These are phyloP conservation scores for Colletotrichum melonis DNA, from an alignment of 2,329 filamentous ascomycete genomes.

Conservation along the genomic window DNA sequence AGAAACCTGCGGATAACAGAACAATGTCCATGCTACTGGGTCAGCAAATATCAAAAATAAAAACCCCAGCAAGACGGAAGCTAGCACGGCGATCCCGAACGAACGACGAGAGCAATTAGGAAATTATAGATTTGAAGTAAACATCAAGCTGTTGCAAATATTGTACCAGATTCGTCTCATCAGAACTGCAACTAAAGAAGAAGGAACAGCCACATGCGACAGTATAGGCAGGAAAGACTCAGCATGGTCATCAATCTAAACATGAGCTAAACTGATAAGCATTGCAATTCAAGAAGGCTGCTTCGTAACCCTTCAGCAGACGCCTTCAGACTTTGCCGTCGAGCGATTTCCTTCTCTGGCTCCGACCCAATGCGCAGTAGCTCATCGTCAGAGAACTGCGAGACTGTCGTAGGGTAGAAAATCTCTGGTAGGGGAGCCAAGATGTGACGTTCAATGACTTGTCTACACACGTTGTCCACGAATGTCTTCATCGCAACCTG, in stretches of 20 bases:
- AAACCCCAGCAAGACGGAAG: background rate
- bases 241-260: background rate
- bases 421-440: slow-evolving; percentile 18
- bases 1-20: too few species aligned
- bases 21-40: too few species aligned
- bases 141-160: background rate
- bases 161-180: background rate
- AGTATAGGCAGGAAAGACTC: background rate
- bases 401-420: slow-evolving; percentile 1
- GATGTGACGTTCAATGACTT: slow-evolving; percentile 40
- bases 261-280: background rate
- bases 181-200: background rate
- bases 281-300: slow-evolving; percentile 14
- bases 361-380: slow-evolving; percentile 23
- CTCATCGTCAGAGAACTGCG: slow-evolving; percentile 11
- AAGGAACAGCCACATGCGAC: background rate
- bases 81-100: background rate
- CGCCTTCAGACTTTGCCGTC: slow-evolving; percentile 1
- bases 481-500: slow-evolving; percentile 37
- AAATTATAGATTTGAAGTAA: too few species aligned
- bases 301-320: background rate
- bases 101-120: too few species aligned
- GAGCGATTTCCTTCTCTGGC: slow-evolving; percentile 3
- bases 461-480: slow-evolving; percentile 40
- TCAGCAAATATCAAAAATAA: too few species aligned